phyloP scores from a whole-genome alignment of 2,329 filamentous ascomycete species.

The Fusarium sp. region DNA sequence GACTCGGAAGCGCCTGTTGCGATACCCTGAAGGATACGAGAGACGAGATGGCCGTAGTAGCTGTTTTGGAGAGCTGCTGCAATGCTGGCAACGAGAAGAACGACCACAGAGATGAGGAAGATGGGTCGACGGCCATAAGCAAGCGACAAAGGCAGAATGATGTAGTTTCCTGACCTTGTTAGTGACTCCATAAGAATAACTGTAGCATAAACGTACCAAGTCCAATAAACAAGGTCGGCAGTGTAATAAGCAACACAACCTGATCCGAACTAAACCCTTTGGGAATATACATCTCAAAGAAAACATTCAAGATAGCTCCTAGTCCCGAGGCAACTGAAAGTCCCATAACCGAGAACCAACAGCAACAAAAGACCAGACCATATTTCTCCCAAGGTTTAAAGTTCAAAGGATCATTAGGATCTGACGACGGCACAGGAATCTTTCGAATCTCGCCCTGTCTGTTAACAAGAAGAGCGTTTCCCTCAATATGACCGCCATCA shows the following conservation, averaged over 20 bases:
- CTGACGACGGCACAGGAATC: conserved; percentile 10
- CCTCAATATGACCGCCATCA: conserved; percentile 7
- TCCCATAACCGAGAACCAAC: conserved; percentile 22
- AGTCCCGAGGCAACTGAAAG: conserved; percentile 4
- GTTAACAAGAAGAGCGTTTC: conserved; percentile 10
- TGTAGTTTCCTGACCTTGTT: neutral
- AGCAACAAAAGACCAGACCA: conserved; percentile 17
- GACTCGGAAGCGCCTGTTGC: conserved; percentile 13
- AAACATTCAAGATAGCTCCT: conserved; percentile 10
- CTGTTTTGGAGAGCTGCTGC: conserved; percentile 4
- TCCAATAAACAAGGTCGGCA: conserved; percentile 12
- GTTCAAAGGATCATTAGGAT: conserved; percentile 15
- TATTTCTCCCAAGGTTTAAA: conserved; percentile 17
- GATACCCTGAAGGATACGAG: conserved; percentile 4
- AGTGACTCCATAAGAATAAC: rapidly evolving
- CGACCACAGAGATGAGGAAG: conserved; percentile 6
- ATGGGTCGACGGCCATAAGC: conserved; percentile 14
- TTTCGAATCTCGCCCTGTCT: conserved; percentile 14
- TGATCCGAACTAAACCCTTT: conserved; percentile 9
- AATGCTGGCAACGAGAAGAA: conserved; percentile 4
- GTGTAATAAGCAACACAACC: conserved; percentile 11
- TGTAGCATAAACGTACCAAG: neutral
- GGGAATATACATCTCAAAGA: conserved; percentile 15
- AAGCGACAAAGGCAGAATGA: conserved; percentile 8
- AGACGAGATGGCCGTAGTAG: conserved; percentile 2